Evolutionary conservation across 2,329 filamentous ascomycete species (phyloP).

Genomic region (Aspergillus phoenicis): DNA sequence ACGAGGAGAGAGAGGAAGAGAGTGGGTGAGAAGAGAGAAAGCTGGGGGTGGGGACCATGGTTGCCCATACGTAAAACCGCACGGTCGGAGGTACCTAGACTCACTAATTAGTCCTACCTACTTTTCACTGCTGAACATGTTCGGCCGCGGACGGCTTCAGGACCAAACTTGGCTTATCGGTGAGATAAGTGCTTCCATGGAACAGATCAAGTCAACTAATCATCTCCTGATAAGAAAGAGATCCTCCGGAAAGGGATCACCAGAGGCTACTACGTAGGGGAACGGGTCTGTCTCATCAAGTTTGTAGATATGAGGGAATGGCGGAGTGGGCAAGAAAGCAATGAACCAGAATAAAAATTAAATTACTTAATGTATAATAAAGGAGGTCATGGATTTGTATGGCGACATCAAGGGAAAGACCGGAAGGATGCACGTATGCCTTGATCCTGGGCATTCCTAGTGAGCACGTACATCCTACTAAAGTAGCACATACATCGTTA

Average conservation of each 20-base stretch:
- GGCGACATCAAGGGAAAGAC: constrained; percentile 7
- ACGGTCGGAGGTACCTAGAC: background rate
- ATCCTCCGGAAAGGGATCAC: background rate
- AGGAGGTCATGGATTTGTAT: background rate
- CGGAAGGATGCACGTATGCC: constrained; percentile 13
- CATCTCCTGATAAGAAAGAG: background rate
- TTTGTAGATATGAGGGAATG: background rate
- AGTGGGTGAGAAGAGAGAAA: background rate
- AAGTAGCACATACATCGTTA: constrained; percentile 17
- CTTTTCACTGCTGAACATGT: background rate
- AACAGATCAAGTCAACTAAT: background rate
- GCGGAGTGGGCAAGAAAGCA: background rate
- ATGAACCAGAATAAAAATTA: background rate
- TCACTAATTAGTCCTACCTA: too few species aligned
- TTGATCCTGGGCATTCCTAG: constrained; percentile 15
- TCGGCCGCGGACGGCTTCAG: background rate
- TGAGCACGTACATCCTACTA: constrained; percentile 12
- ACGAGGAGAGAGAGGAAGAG: background rate
- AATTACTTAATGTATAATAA: background rate
- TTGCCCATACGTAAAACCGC: constrained; percentile 3
- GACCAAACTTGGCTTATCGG: constrained; percentile 1
- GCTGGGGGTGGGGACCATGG: constrained; percentile 10
- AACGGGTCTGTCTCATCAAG: too few species aligned
- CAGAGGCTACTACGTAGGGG: too few species aligned
- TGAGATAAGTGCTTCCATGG: constrained; percentile 8